These are phyloP conservation scores for Spinellus fusiger DNA, from an alignment of 192 early-diverging fungal genomes.

Conservation along the genomic window DNA sequence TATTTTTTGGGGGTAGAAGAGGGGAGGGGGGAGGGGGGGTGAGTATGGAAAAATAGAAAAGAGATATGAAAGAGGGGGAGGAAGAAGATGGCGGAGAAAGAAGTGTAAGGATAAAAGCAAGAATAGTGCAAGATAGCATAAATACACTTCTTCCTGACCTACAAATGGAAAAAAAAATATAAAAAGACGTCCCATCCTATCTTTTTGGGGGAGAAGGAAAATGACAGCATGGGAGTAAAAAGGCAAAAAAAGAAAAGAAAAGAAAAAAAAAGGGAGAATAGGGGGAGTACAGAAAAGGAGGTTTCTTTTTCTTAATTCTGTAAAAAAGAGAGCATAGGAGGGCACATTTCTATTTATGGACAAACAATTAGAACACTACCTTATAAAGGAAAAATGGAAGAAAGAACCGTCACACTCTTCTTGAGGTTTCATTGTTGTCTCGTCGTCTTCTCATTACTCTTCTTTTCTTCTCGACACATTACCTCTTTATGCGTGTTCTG, in stretches of 20 bases:
- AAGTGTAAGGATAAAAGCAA: background rate
- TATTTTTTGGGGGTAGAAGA: background rate
- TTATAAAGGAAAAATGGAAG: background rate
- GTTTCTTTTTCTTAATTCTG: background rate
- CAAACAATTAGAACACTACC: background rate
- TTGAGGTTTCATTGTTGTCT: background rate
- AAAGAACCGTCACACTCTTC: background rate
- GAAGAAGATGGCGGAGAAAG: background rate
- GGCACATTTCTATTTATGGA: background rate
- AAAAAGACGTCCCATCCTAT: background rate
- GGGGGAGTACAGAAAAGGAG: background rate
- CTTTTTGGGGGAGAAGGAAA: background rate
- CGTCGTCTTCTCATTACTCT: background rate
- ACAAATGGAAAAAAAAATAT: background rate
- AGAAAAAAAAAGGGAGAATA: background rate
- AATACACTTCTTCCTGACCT: background rate
- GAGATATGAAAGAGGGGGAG: background rate
- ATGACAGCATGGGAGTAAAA: background rate
- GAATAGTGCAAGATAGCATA: too few species aligned
- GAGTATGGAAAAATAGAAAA: background rate
- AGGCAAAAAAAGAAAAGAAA: background rate
- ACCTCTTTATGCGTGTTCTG: too few species aligned
- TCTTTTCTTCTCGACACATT: constrained; percentile 1
- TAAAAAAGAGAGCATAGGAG: background rate
- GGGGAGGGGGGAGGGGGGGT: background rate